phyloP scores from a whole-genome alignment of 1,139 yeast species.

The Yamadazyma friedrichii region DNA sequence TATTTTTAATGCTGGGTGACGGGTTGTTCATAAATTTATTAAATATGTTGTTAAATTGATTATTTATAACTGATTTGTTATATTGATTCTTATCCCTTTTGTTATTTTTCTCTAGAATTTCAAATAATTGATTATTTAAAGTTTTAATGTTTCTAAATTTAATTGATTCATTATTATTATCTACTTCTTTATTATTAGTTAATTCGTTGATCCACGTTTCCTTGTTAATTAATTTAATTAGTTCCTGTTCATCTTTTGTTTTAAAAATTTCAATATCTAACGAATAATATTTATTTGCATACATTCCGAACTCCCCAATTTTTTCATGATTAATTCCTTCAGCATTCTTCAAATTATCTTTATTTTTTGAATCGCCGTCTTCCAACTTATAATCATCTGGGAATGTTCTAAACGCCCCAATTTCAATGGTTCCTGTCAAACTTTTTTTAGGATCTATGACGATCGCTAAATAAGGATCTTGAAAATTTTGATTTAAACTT shows the following conservation, averaged over 20 bases:
- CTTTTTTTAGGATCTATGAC: constrained; percentile 86
- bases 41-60: constrained; percentile 1
- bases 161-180: constrained; percentile 3
- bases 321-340: constrained; percentile 1
- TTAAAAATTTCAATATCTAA: constrained; percentile 65
- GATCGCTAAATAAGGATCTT: constrained; percentile 87
- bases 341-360: not conserved
- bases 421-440: constrained; percentile 66
- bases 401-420: constrained; percentile 89
- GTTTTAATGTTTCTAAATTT: constrained; percentile 1
- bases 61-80: not conserved
- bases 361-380: not conserved
- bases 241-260: constrained; percentile 49
- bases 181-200: constrained; percentile 12
- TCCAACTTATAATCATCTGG: constrained; percentile 40
- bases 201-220: constrained; percentile 48
- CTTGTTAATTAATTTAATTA: constrained; percentile 47
- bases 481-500: constrained; percentile 77
- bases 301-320: constrained; percentile 62
- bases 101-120: not conserved
- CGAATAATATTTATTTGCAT: constrained; percentile 69
- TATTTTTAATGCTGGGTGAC: too few relatives aligned
- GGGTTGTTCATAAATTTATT: not conserved
- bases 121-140: too few relatives aligned
- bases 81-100: not conserved